These are phyloP conservation scores for Boletus sensibilis DNA, from an alignment of 768 basidiomycete genomes.

Conservation along the genomic window DNA sequence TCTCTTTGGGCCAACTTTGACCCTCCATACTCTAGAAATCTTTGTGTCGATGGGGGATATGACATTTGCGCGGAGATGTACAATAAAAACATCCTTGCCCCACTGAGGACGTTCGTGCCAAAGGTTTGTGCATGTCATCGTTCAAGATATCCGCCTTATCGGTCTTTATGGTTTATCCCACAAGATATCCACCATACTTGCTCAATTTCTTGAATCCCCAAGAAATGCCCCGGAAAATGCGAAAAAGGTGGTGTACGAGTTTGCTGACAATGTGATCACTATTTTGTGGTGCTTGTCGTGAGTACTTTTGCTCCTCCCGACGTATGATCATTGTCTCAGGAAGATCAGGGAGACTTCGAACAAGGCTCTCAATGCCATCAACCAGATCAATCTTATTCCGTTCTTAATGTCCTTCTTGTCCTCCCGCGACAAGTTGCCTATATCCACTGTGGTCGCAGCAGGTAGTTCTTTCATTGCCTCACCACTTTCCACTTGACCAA, in stretches of 20 bases:
- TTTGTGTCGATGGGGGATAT: constrained; percentile 93
- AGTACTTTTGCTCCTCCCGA: constrained; percentile 37
- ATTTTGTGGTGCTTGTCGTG: constrained; percentile 93
- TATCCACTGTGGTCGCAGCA: constrained; percentile 74
- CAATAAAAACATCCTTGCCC: constrained; percentile 88
- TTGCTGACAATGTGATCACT: constrained; percentile 91
- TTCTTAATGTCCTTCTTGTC: constrained; percentile 91
- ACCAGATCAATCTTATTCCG: constrained; percentile 71
- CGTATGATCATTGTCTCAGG: constrained; percentile 18
- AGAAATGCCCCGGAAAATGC: constrained; percentile 65
- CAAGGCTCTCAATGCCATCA: constrained; percentile 78
- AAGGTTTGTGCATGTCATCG: constrained; percentile 49
- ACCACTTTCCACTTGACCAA: not conserved
- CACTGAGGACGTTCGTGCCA: constrained; percentile 70
- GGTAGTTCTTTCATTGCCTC: constrained; percentile 44
- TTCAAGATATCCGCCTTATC: not conserved
- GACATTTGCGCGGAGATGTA: constrained; percentile 97
- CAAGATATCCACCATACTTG: constrained; percentile 73
- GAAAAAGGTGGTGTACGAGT: constrained; percentile 76
- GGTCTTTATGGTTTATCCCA: not conserved
- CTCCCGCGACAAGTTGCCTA: constrained; percentile 64
- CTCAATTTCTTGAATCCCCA: constrained; percentile 62
- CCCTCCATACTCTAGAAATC: constrained; percentile 55
- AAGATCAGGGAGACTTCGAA: constrained; percentile 80
- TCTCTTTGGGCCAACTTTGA: constrained; percentile 8